Conservation (phyloP, 1,284 basidiomycete genomes). For the Testicularia cyperi region DNA sequence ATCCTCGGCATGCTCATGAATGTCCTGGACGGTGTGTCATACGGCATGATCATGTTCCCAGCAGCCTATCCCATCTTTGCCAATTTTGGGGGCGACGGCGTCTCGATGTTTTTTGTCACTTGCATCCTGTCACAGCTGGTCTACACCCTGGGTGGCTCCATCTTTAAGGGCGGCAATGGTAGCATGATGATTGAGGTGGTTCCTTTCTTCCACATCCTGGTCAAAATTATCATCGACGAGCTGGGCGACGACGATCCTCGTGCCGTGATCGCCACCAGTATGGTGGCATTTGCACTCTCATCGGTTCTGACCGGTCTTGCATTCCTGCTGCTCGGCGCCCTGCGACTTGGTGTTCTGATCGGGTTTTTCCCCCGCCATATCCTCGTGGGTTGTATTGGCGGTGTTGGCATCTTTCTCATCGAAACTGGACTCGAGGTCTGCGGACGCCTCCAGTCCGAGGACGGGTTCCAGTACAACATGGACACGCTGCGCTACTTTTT, state of each 20-base stretch:
- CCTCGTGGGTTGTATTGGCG: slow-evolving; percentile 79
- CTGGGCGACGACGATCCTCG: slow-evolving; percentile 72
- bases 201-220: slow-evolving; percentile 93
- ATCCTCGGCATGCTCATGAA: slow-evolving; percentile 84
- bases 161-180: slow-evolving; percentile 76
- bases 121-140: slow-evolving; percentile 79
- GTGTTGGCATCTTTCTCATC: slow-evolving; percentile 84
- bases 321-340: slow-evolving; percentile 65
- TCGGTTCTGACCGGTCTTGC: slow-evolving; percentile 78
- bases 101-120: slow-evolving; percentile 69
- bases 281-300: slow-evolving; percentile 84
- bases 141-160: slow-evolving; percentile 80
- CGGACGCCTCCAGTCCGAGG: slow-evolving; percentile 74
- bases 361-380: slow-evolving; percentile 98
- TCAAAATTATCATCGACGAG: slow-evolving; percentile 72
- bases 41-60: slow-evolving; percentile 84
- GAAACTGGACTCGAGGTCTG: slow-evolving; percentile 71
- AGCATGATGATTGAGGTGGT: slow-evolving; percentile 97
- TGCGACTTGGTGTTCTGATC: slow-evolving; percentile 80
- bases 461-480: slow-evolving; percentile 72
- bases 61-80: slow-evolving; percentile 72
- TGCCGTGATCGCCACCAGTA: slow-evolving; percentile 83
- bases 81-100: slow-evolving; percentile 81
- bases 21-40: slow-evolving; percentile 82
- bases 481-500: slow-evolving; percentile 66